These are phyloP conservation scores for Aulographum hederae DNA, from an alignment of 2,329 filamentous ascomycete genomes.

Conservation along the genomic window DNA sequence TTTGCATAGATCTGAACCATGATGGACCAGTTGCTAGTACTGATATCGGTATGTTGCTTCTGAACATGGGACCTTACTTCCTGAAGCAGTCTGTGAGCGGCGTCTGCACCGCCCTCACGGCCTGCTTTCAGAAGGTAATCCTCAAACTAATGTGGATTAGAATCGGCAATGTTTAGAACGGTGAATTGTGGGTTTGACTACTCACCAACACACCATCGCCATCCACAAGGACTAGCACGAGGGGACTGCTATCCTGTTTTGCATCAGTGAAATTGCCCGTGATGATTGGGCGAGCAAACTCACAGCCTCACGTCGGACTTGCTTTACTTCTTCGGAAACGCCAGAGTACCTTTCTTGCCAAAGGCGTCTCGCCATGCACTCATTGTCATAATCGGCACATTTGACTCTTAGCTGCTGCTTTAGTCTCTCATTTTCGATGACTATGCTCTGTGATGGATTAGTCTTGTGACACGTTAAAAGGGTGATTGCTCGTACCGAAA, in stretches of 20 bases:
- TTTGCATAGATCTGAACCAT: conserved; percentile 29
- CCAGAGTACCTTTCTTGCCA: conserved; percentile 13
- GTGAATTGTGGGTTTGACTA: conserved; percentile 3
- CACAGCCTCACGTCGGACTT: conserved; percentile 12
- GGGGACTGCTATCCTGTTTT: conserved; percentile 18
- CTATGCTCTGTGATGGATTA: too few relatives aligned
- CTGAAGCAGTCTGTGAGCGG: conserved; percentile 22
- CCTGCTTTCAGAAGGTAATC: conserved; percentile 23
- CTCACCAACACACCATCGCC: conserved; percentile 29
- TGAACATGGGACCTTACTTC: conserved; percentile 24
- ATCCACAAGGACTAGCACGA: conserved; percentile 28
- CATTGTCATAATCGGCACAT: conserved; percentile 14
- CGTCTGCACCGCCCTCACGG: conserved; percentile 26
- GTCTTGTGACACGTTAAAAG: too few relatives aligned
- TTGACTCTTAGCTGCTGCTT: too few relatives aligned
- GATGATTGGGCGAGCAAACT: conserved; percentile 3
- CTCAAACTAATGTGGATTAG: conserved; percentile 18
- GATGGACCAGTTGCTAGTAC: conserved; percentile 22
- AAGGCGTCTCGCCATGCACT: conserved; percentile 13
- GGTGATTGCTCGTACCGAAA: too few relatives aligned
- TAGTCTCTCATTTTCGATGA: too few relatives aligned
- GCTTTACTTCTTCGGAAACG: conserved; percentile 8
- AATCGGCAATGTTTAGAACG: background rate
- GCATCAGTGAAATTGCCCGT: background rate
- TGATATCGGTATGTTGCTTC: conserved; percentile 17